Base-by-base conservation (phyloP, 2,329 filamentous ascomycete species). In the Aspergillus ibericus region DNA sequence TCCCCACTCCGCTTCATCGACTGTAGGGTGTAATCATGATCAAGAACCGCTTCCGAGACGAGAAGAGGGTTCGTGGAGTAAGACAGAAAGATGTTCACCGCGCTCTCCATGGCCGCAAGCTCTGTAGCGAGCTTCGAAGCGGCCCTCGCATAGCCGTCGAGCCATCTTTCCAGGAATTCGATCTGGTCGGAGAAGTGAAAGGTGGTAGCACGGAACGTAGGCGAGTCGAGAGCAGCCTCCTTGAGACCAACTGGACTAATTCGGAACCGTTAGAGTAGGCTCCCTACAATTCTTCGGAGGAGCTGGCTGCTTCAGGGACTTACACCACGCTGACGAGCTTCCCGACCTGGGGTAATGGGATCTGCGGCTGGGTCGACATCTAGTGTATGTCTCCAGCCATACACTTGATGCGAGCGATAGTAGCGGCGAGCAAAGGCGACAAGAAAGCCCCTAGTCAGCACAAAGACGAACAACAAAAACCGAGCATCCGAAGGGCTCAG, bases 181-280 rank as follows among this genome's bases (percentile, higher is more conserved):
- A 96, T 86, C 79, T 99, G 93, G 65, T 98, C 95, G 63, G 87
- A 84, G 72, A 96, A 96, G 78, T 97, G 92, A 48, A 89, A 80
- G 42, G 91, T 86, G 20, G 91, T 91, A 48, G 93, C 91, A 64
- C 95, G 91, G 75, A 98, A 98, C 35, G 93, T 96, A 25, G 95
- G 95, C 38, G 93, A 97, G 78, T 99, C 95, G 79, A 98, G 89
- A 18, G 92, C 90, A 52, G 95, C 95, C 83, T 99, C 95, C 78
- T 93, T 95, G 67, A 98, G 84, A 61, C 88, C 88, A 35, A 98
- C 93, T 46, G 95, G 92, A 58, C 85, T 87, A 32, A 53, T 58
- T 40, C 22, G 56, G 10, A 18, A 44, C 12, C 5, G 42, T 70
- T 53, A 70, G 63, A 16, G 59, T 15, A 27, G 40, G 52, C 22